Percentiles rank a stretch among this genome's conserved stretches.
These are phyloP conservation scores for Botryosphaeria agaves DNA, from an alignment of 2,329 filamentous ascomycete species.

Conservation along the genomic window DNA sequence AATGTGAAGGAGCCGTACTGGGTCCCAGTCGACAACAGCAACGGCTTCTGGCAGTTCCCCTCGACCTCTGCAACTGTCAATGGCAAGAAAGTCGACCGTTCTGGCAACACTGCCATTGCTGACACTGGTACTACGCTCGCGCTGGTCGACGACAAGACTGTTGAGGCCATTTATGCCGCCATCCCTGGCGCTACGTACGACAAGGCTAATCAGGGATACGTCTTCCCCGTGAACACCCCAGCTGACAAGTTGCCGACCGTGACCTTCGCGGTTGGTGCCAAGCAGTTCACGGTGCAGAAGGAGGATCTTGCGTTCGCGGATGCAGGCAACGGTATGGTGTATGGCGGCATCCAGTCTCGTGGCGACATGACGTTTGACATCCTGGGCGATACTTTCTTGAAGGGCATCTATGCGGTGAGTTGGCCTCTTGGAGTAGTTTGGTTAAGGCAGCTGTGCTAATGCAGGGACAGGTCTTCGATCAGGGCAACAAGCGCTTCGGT, in stretches of 20 bases:
- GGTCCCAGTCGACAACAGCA: constrained; percentile 41
- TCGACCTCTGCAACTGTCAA: constrained; percentile 41
- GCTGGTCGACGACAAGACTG: constrained; percentile 43
- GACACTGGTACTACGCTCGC: constrained; percentile 57
- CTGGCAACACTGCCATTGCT: constrained; percentile 47
- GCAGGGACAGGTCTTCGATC: constrained; percentile 38
- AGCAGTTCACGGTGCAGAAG: constrained; percentile 42
- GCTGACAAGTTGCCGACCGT: constrained; percentile 40
- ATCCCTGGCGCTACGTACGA: constrained; percentile 44
- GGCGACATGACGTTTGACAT: constrained; percentile 44
- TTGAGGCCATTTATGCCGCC: constrained; percentile 42
- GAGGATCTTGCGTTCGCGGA: constrained; percentile 43
- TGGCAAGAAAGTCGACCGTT: constrained; percentile 31
- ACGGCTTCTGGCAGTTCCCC: constrained; percentile 52
- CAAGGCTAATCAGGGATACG: constrained; percentile 39
- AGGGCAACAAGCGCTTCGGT: constrained; percentile 42
- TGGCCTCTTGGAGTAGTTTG: neutral
- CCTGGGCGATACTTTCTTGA: constrained; percentile 45
- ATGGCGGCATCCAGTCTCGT: constrained; percentile 48
- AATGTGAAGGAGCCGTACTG: constrained; percentile 40
- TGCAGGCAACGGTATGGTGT: constrained; percentile 36
- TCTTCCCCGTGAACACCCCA: constrained; percentile 39
- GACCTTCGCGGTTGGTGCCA: constrained; percentile 44
- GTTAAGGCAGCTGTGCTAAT: neutral
- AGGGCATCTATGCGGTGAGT: constrained; percentile 45